Evolutionary conservation across 2,329 filamentous ascomycete species (phyloP), one percentile per base, ranked within the genome.

Genomic region (Camptophora hylomeconis): DNA sequence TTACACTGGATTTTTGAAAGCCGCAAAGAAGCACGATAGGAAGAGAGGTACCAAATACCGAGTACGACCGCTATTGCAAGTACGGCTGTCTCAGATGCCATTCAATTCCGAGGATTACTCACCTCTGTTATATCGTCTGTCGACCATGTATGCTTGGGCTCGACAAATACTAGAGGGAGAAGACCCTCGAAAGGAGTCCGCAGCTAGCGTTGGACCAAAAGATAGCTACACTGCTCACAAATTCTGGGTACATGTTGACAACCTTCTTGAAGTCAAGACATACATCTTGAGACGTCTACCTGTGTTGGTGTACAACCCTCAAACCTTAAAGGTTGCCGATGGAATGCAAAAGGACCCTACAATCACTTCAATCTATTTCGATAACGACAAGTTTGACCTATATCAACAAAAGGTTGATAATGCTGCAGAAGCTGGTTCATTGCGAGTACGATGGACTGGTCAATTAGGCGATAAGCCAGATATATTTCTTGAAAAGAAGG

Each of bases 21-120:
- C 92, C 26, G 84, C 84, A 32, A 98, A 98, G 73, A 98, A 98
- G 61, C 89, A 98, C 58, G 89, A 98, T 57, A 80, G 89, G 42
- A 92, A 87, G 60, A 72, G 87, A 42, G 86, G 86, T 32, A 69
- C 75, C 41, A 69, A 75, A 30, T 95, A 95, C 63, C 82, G 78
- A 52, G 80, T 95, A 43, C 75, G 83, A 14, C 86, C 89, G 16
- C 75, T 95, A 62, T 75, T 95, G 57, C 81, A 93, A 58, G 78
- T 93, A 46, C 80, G 81, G 46, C 60, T 98, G 46, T 74, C 81
- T n/a, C 74, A 83, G 41, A 67, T 86, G 37, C 84, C 87, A 8
- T 92, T 98, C 66, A 93, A 95, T 59, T 87, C 82, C 34, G 89
- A 95, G 54, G 81, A 82, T 45, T 94, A 94, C 58, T 79, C 82